Base-by-base conservation (phyloP, 2,329 filamentous ascomycete genomes). In the Purpureocillium lavendulum region DNA sequence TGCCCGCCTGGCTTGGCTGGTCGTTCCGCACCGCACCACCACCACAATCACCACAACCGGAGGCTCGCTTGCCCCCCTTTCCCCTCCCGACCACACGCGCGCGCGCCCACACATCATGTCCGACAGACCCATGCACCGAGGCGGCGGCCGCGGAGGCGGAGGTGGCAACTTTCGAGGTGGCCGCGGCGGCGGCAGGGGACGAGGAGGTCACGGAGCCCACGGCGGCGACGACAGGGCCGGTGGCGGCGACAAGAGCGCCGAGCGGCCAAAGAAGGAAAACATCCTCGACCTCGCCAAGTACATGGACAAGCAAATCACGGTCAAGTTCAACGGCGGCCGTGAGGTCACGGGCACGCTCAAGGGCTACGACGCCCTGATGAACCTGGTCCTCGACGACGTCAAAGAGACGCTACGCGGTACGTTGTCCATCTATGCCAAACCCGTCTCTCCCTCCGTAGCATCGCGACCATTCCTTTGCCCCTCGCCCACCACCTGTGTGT, bases 331-430 rank as follows among this genome's bases (percentile, higher is more conserved):
- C 57, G 92, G 92, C 32, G 92, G 92, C 1, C 71, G 90, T 44
- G 88, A 96, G 71, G 90, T 95, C 41, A 82, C 80, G 37, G 92
- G 92, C 38, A 87, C 80, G 1, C 71, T 98, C 32, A 97, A 97
- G 64, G 92, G 92, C 46, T 97, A 89, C 61, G 92, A 98, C 60
- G 89, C 92, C 53, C 73, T 98, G 44, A 97, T 97, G 89, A 98
- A 98, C 61, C 73, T 98, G 45, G 92, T 98, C 18, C 71, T 98
- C 41, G 92, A 97, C 56, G 86, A 97, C 51, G 90, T 94, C 38
- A 81, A 92, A 60, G 92, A 98, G 62, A 75, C 83, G 35, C 80
- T 96, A 65, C 77, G 84, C 70, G 90, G 90, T 94, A 67, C 46
- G 73, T 17, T 17, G 35, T 34, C 7, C 18, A 21, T 12, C 1